Evolutionary conservation across 352 stramenopile species (phyloP), one percentile per base, ranked within the genome.

Genomic region (Pythium coloratum): DNA sequence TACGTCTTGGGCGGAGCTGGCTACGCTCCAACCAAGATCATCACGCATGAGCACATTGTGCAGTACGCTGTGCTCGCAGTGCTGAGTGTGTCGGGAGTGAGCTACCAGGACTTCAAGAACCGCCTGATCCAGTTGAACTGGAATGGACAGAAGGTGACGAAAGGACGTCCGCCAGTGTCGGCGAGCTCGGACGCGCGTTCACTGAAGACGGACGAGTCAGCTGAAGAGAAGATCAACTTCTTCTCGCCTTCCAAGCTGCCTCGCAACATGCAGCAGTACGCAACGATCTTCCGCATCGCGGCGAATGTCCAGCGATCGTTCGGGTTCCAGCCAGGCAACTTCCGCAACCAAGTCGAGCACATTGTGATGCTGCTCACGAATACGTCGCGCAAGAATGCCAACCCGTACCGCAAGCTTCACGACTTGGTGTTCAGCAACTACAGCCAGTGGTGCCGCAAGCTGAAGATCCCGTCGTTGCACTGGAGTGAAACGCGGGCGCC

Each of bases 311-410:
- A 93, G 59, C 85, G 84, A 16, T 89, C 82, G 44, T 96, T 90
- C 63, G 88, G 88, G 0, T 96, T 96, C 62, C 88, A 96, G 55
- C 59, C 80, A n/a, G 81, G 86, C 62, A 96, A 87, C 66, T 94
- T 97, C 59, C 86, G 89, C 20, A 99, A 99, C 72, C 97, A 99
- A 74, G 97, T 96, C 0, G 97, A 99, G 78, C 97, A 99, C 71
- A 87, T 99, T 10, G 83, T 99, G 26, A 90, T 99, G 54, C 76
- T 99, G 10, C 72, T 99, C 26, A 91, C 90, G 13, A 99, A 99
- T 84, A 95, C 71, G 24, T 74, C 83, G 24, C 86, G 89, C 3
- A 93, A 90, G 61, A 76, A 81, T 18, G 72, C 64, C 4, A 96
- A 96, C 58, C 83, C 86, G 60, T 95, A 94, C 69, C 78, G 88